Evolutionary conservation across 805 yeast species (phyloP).

Genomic region (Zygosaccharomyces bailii): DNA sequence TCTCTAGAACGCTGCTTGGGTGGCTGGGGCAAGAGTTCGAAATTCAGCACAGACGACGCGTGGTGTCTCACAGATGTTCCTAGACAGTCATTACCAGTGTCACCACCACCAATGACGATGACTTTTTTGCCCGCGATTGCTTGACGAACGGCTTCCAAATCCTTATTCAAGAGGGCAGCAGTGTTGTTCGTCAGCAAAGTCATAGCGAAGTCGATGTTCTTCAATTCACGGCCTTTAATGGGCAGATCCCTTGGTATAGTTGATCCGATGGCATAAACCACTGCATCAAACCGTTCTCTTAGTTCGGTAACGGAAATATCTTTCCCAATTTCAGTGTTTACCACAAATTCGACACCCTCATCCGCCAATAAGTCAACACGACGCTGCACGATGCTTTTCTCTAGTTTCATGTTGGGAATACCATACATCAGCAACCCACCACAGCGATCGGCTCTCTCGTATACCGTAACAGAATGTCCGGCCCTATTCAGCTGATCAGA

Average conservation of each 20-base stretch:
- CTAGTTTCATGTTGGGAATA: constrained; percentile 98
- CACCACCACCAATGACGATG: constrained; percentile 99
- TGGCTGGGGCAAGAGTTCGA: constrained; percentile 92
- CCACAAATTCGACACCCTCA: constrained; percentile 80
- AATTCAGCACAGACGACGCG: constrained; percentile 88
- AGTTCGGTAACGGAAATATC: constrained; percentile 71
- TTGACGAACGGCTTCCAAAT: constrained; percentile 70
- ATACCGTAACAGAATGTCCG: constrained; percentile 88
- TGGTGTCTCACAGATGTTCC: constrained; percentile 98
- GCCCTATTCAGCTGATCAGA: constrained; percentile 97
- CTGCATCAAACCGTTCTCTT: constrained; percentile 68
- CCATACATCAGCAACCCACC: constrained; percentile 99
- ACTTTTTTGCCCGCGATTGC: constrained; percentile 82
- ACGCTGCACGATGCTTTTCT: constrained; percentile 86
- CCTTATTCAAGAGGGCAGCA: constrained; percentile 77
- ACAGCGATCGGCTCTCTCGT: constrained; percentile 90
- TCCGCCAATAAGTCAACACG: constrained; percentile 87
- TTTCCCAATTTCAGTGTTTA: constrained; percentile 79
- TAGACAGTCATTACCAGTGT: constrained; percentile 97
- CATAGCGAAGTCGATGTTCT: constrained; percentile 94
- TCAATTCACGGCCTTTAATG: constrained; percentile 89
- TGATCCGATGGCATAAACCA: constrained; percentile 88
- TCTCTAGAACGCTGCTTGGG: constrained; percentile 82
- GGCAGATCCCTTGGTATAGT: constrained; percentile 93
- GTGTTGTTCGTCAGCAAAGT: constrained; percentile 84